A percentile compares a stretch with the other conserved stretches of the same genome.
These are phyloP conservation scores for Penicillium vulpinum DNA, from an alignment of 2,329 filamentous ascomycete species.

Conservation along the genomic window DNA sequence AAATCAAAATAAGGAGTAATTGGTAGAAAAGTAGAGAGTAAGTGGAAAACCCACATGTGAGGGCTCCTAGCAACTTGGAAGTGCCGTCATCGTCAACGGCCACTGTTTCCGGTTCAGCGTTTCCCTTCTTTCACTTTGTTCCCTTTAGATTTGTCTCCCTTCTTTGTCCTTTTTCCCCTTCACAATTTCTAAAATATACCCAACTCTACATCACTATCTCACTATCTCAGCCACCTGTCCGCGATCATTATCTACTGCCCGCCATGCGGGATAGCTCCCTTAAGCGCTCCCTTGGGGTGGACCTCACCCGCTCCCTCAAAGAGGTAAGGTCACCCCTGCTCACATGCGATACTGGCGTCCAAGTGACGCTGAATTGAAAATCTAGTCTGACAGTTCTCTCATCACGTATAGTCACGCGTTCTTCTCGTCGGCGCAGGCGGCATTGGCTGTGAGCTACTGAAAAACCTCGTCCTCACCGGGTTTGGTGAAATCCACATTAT, in stretches of 20 bases:
- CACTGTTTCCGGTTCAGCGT: constrained; percentile 18
- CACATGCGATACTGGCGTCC: not conserved
- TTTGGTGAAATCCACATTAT: constrained; percentile 94
- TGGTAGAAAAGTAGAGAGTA: not conserved
- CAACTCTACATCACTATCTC: not conserved
- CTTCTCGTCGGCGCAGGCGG: constrained; percentile 95
- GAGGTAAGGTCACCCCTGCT: constrained; percentile 35
- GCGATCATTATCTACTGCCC: constrained; percentile 9
- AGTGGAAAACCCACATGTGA: constrained; percentile 4
- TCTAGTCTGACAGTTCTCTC: constrained; percentile 11
- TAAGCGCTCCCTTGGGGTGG: constrained; percentile 46
- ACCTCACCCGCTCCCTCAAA: constrained; percentile 40
- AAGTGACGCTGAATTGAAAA: not conserved
- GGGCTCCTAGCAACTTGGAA: constrained; percentile 17
- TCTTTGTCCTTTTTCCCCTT: not conserved
- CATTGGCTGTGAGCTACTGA: constrained; percentile 95
- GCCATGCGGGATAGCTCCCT: constrained; percentile 45
- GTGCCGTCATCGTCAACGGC: constrained; percentile 26
- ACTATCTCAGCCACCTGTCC: not conserved
- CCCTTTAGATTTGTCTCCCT: not conserved
- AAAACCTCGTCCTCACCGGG: constrained; percentile 88
- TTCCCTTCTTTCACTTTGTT: constrained; percentile 3
- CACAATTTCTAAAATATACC: not conserved
- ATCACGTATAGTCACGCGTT: constrained; percentile 68
- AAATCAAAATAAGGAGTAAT: not conserved